Evolutionary conservation across 2,329 filamentous ascomycete genomes (phyloP).

Genomic region (Stagonosporopsis rhizophila): DNA sequence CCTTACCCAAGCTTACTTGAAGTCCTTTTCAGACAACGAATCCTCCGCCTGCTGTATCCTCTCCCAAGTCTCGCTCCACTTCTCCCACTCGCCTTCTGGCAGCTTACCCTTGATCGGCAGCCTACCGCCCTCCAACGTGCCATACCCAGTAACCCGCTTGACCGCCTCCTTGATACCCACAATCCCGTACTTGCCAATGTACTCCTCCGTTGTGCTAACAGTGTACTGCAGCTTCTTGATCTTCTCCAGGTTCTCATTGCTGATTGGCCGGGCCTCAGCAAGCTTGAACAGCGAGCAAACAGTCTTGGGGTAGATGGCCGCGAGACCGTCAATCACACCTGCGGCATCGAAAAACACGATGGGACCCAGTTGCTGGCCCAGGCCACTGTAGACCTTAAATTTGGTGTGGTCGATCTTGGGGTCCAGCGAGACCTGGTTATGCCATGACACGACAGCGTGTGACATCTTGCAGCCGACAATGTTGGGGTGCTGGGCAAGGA

Average conservation of each 20-base stretch:
- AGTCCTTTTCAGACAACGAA: conserved; percentile 37
- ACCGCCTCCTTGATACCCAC: conserved; percentile 72
- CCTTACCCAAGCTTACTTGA: conserved; percentile 17
- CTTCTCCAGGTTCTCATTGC: conserved; percentile 53
- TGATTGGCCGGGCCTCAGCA: conserved; percentile 48
- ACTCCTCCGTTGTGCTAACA: conserved; percentile 67
- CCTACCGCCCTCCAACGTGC: conserved; percentile 65
- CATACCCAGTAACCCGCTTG: conserved; percentile 65
- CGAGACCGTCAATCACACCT: conserved; percentile 71
- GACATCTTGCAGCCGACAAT: conserved; percentile 75
- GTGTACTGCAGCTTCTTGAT: conserved; percentile 66
- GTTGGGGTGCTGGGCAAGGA: conserved; percentile 68
- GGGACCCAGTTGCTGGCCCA: conserved; percentile 70
- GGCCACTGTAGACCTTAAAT: conserved; percentile 69
- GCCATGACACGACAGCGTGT: conserved; percentile 70
- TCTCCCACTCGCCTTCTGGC: conserved; percentile 65
- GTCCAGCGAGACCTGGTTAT: conserved; percentile 66
- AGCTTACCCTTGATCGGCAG: conserved; percentile 66
- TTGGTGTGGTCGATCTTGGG: conserved; percentile 65
- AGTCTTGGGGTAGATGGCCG: conserved; percentile 69
- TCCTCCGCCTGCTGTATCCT: conserved; percentile 44
- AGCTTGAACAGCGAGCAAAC: conserved; percentile 65
- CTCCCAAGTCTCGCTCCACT: conserved; percentile 43
- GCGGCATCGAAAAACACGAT: conserved; percentile 68
- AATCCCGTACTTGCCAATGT: conserved; percentile 66